phyloP scores from a whole-genome alignment of 441 rosid species.

The Adansonia madagascariensis region DNA sequence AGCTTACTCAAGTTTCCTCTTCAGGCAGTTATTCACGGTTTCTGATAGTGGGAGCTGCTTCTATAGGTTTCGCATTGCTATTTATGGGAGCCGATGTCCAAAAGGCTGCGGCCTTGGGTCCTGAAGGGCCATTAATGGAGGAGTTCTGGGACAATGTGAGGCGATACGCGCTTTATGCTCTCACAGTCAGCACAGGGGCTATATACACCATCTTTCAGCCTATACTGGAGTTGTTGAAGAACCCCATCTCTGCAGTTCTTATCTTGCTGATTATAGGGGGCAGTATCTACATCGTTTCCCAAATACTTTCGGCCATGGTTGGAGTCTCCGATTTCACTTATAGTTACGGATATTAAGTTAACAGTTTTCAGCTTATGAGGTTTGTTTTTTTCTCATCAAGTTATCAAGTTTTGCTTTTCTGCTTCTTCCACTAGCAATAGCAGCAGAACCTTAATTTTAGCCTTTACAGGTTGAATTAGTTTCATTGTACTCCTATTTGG shows the following conservation, averaged over 20 bases:
- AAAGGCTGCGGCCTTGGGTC: constrained; percentile 79
- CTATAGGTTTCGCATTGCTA: constrained; percentile 54
- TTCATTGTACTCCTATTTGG: no score
- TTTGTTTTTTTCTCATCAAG: neutral
- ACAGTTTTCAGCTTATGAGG: neutral
- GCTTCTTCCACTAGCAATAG: neutral
- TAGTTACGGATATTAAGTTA: constrained; percentile 55
- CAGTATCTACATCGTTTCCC: constrained; percentile 59
- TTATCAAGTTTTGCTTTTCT: neutral
- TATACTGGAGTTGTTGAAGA: constrained; percentile 59
- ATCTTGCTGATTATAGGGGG: constrained; percentile 61
- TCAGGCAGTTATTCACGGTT: constrained; percentile 42
- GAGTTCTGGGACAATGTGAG: constrained; percentile 93
- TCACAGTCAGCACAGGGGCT: constrained; percentile 74
- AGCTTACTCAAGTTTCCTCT: constrained; percentile 18
- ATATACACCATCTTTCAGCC: constrained; percentile 54
- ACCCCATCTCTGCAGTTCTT: constrained; percentile 82
- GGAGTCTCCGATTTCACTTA: constrained; percentile 76
- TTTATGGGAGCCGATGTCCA: constrained; percentile 54
- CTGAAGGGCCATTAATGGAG: constrained; percentile 85
- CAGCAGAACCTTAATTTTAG: neutral
- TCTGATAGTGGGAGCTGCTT: constrained; percentile 54
- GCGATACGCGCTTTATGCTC: constrained; percentile 73
- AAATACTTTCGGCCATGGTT: constrained; percentile 81
- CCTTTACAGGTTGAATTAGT: neutral